Evolutionary conservation across 2,329 filamentous ascomycete genomes (phyloP).

Genomic region (Emydomyces testavorans): DNA sequence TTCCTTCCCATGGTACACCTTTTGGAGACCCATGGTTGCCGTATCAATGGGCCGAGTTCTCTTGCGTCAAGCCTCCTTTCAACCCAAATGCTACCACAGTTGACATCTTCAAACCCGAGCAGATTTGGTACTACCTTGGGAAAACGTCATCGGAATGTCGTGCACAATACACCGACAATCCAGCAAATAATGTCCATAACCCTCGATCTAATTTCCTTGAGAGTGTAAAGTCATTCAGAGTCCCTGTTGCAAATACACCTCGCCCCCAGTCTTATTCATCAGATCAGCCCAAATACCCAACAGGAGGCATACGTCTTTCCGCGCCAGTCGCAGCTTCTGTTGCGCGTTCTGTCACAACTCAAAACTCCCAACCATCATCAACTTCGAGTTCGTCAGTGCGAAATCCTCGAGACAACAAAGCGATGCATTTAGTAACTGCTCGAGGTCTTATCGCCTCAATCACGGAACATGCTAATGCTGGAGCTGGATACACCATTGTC

Average conservation of each 20-base stretch:
- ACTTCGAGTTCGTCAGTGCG: background rate
- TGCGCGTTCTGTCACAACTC: background rate
- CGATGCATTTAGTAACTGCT: constrained; percentile 19
- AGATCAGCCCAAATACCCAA: constrained; percentile 18
- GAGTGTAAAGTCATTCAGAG: constrained; percentile 34
- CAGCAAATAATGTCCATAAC: constrained; percentile 39
- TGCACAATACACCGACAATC: constrained; percentile 80
- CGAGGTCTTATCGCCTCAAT: constrained; percentile 35
- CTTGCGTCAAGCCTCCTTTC: constrained; percentile 45
- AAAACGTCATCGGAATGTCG: constrained; percentile 78
- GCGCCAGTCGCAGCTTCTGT: constrained; percentile 1
- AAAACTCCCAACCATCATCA: constrained; percentile 12
- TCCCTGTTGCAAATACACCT: constrained; percentile 17
- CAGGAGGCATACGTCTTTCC: constrained; percentile 3
- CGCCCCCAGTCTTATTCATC: constrained; percentile 22
- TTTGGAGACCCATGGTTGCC: constrained; percentile 49
- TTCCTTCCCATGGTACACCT: constrained; percentile 53
- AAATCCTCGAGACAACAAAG: constrained; percentile 7
- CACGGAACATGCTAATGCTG: constrained; percentile 36
- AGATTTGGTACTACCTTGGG: constrained; percentile 82
- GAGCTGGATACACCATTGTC: constrained; percentile 35
- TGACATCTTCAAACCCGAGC: constrained; percentile 59
- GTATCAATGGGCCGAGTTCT: constrained; percentile 70
- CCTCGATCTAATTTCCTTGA: constrained; percentile 41
- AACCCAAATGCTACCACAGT: constrained; percentile 56